These are phyloP conservation scores for Ailanthus altissimus DNA, from an alignment of 345 rosid genomes.

Conservation along the genomic window DNA sequence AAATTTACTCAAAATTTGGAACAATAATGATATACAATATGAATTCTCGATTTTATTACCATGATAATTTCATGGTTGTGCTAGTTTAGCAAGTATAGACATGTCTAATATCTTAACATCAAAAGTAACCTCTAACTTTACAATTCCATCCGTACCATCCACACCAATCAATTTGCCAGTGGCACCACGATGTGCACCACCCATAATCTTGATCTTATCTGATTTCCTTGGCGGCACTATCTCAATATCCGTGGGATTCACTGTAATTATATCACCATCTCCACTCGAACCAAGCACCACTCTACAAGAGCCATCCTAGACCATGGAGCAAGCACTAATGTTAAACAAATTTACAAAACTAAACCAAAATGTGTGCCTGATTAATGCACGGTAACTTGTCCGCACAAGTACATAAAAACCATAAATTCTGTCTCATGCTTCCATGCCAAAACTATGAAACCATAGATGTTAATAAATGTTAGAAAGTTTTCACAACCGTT, in stretches of 20 bases:
- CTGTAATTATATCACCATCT: slow-evolving; percentile 55
- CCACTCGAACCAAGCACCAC: slow-evolving; percentile 66
- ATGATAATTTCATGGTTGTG: slow-evolving; percentile 19
- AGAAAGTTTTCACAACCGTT: neutral
- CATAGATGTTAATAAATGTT: neutral
- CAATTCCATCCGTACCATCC: slow-evolving; percentile 87
- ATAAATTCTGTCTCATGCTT: neutral
- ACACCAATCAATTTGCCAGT: slow-evolving; percentile 91
- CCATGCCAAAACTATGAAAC: neutral
- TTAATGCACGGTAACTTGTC: neutral
- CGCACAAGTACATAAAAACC: neutral
- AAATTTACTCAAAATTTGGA: slow-evolving; percentile 9
- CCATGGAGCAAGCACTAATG: neutral
- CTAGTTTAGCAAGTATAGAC: slow-evolving; percentile 68
- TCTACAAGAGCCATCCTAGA: slow-evolving; percentile 84
- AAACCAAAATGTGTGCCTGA: neutral
- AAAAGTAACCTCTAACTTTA: slow-evolving; percentile 77
- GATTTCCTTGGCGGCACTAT: slow-evolving; percentile 71
- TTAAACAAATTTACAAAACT: neutral
- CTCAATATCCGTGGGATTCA: slow-evolving; percentile 58
- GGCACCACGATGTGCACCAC: slow-evolving; percentile 78
- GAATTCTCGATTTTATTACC: neutral
- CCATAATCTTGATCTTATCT: slow-evolving; percentile 84
- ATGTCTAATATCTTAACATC: slow-evolving; percentile 92
- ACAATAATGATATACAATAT: slow-evolving; percentile 9